phyloP scores from a whole-genome alignment of 306 rosid genomes.

The Begonia fuchsioides region DNA sequence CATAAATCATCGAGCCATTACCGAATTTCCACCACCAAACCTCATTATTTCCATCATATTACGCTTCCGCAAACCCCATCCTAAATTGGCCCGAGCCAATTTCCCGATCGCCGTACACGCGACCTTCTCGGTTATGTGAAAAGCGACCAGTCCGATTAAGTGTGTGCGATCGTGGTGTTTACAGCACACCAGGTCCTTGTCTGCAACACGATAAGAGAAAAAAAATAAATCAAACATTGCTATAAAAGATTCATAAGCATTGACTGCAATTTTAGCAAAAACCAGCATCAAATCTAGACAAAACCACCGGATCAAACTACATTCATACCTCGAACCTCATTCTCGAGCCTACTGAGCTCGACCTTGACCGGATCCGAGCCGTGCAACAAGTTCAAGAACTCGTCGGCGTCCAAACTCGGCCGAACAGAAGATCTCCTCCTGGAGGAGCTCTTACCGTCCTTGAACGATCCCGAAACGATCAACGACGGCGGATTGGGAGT shows the following conservation, averaged over 20 bases:
- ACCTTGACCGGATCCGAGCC: slow-evolving; percentile 99
- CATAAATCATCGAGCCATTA: too few relatives aligned
- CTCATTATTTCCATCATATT: too few relatives aligned
- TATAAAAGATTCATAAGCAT: not conserved
- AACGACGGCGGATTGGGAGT: slow-evolving; percentile 28
- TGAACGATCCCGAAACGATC: slow-evolving; percentile 75
- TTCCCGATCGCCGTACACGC: too few relatives aligned
- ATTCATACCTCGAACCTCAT: slow-evolving; percentile 96
- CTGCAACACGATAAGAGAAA: slow-evolving; percentile 24
- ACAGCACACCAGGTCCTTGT: too few relatives aligned
- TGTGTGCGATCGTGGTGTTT: too few relatives aligned
- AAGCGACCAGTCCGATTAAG: too few relatives aligned
- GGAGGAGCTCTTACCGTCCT: slow-evolving; percentile 77
- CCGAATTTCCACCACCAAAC: too few relatives aligned
- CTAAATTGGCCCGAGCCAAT: too few relatives aligned
- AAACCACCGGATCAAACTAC: slow-evolving; percentile 60
- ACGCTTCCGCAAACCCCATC: too few relatives aligned
- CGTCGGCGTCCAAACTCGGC: slow-evolving; percentile 93
- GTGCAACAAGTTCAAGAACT: slow-evolving; percentile 74
- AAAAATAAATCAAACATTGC: slow-evolving; percentile 9
- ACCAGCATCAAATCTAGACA: slow-evolving; percentile 18
- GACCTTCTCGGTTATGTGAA: too few relatives aligned
- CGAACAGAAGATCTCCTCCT: slow-evolving; percentile 58
- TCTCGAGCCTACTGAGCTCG: slow-evolving; percentile 97
- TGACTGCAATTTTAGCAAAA: slow-evolving; percentile 11